A percentile compares a stretch with the other conserved stretches of the same genome.
These are phyloP conservation scores for Coemansia sp. DNA, from an alignment of 192 early-diverging fungal species.

Conservation along the genomic window DNA sequence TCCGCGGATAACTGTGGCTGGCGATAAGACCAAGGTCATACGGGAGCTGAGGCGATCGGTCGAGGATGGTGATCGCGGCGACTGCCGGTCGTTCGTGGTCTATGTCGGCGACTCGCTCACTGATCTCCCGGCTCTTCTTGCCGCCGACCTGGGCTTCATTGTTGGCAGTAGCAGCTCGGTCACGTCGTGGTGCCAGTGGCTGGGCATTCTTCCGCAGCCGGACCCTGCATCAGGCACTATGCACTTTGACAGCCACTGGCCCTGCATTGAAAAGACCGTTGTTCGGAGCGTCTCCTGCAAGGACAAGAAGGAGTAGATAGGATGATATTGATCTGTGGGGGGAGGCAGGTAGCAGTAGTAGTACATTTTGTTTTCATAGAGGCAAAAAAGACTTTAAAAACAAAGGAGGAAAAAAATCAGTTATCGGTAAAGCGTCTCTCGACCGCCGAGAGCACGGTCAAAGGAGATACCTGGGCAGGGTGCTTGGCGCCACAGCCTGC, in stretches of 20 bases:
- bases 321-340: background rate
- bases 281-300: background rate
- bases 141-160: slow-evolving; percentile 37
- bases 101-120: slow-evolving; percentile 52
- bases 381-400: background rate
- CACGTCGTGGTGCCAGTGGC: slow-evolving; percentile 31
- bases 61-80: background rate
- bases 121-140: slow-evolving; percentile 41
- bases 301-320: background rate
- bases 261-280: background rate
- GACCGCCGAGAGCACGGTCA: too few species aligned
- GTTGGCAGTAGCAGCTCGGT: slow-evolving; percentile 27
- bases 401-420: background rate
- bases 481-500: too few species aligned
- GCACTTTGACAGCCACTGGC: background rate
- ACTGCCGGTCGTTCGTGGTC: slow-evolving; percentile 8
- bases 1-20: slow-evolving; percentile 25
- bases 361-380: background rate
- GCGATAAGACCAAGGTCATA: slow-evolving; percentile 31
- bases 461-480: too few species aligned
- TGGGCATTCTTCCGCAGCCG: slow-evolving; percentile 18
- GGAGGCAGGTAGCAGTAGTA: background rate
- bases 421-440: too few species aligned
- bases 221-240: background rate
- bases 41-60: background rate